A percentile compares a stretch with the other conserved stretches of the same genome.
Evolutionary conservation across 305 asterid genomes (phyloP).

Genomic region (Fraxinus platypoda): DNA sequence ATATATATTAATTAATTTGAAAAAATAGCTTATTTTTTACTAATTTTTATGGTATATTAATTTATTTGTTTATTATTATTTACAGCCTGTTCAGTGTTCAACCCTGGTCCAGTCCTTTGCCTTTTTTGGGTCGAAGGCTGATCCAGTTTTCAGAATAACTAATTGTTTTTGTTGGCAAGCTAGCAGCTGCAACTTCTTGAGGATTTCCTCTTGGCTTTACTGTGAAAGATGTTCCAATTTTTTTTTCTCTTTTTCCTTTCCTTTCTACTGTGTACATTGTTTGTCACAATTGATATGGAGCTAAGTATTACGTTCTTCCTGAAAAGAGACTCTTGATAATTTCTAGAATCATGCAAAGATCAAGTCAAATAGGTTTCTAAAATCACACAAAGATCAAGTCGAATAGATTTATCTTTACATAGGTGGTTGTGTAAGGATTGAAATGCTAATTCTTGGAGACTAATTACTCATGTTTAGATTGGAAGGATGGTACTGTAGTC

Average conservation of each 20-base stretch:
- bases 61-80: too few relatives aligned
- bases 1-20: too few relatives aligned
- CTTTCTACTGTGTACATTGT: background rate
- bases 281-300: background rate
- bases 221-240: background rate
- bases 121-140: too few relatives aligned
- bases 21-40: too few relatives aligned
- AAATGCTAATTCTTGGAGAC: background rate
- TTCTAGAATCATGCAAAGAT: background rate
- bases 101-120: too few relatives aligned
- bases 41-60: too few relatives aligned
- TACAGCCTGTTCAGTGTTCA: too few relatives aligned
- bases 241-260: background rate
- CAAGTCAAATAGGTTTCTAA: background rate
- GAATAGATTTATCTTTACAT: background rate
- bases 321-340: background rate
- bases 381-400: too few relatives aligned
- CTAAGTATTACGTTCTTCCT: too few relatives aligned
- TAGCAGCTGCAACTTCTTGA: background rate
- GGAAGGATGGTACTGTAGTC: background rate
- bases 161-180: background rate
- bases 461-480: background rate
- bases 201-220: background rate
- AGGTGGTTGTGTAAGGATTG: background rate
- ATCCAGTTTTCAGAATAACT: too few relatives aligned